phyloP scores from a whole-genome alignment of 495 filamentous ascomycete species.

The Xylaria scruposa region DNA sequence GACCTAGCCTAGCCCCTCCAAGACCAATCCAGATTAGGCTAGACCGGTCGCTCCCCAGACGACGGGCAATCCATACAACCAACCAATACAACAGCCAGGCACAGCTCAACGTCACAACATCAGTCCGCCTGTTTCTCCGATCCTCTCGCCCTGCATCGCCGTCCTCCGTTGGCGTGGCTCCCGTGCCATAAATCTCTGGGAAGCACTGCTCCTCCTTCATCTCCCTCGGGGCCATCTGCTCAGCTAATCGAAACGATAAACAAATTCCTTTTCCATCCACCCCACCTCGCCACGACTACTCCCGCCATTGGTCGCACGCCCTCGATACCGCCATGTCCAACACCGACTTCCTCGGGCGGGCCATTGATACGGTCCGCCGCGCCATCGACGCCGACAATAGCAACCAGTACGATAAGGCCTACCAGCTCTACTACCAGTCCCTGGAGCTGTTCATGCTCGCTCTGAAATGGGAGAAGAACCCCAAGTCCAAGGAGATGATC shows the following conservation, averaged over 20 bases:
- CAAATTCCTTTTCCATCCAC: conserved; percentile 9
- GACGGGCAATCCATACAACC: conserved; percentile 3
- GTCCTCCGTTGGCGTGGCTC: conserved; percentile 10
- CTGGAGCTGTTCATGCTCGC: conserved; percentile 97
- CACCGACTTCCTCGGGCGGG: conserved; percentile 93
- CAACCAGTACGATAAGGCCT: conserved; percentile 96
- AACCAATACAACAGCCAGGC: not conserved
- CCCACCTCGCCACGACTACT: conserved; percentile 19
- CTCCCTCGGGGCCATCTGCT: not conserved
- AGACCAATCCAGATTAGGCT: conserved; percentile 23
- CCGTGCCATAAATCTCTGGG: not conserved
- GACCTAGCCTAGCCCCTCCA: conserved; percentile 32
- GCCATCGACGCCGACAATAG: conserved; percentile 95
- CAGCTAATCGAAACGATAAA: not conserved
- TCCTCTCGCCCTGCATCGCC: conserved; percentile 8
- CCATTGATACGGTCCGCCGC: conserved; percentile 94
- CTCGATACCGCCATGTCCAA: conserved; percentile 71
- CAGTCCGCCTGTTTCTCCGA: conserved; percentile 1
- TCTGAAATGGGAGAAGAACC: conserved; percentile 98
- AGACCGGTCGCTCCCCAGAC: conserved; percentile 24
- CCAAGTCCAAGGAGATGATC: conserved; percentile 95
- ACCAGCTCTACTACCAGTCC: conserved; percentile 90
- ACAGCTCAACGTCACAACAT: conserved; percentile 25
- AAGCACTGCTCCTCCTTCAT: not conserved
- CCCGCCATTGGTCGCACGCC: conserved; percentile 14